Conservation (phyloP, 2,329 filamentous ascomycete species). For the Alternaria hordeiaustralica region DNA sequence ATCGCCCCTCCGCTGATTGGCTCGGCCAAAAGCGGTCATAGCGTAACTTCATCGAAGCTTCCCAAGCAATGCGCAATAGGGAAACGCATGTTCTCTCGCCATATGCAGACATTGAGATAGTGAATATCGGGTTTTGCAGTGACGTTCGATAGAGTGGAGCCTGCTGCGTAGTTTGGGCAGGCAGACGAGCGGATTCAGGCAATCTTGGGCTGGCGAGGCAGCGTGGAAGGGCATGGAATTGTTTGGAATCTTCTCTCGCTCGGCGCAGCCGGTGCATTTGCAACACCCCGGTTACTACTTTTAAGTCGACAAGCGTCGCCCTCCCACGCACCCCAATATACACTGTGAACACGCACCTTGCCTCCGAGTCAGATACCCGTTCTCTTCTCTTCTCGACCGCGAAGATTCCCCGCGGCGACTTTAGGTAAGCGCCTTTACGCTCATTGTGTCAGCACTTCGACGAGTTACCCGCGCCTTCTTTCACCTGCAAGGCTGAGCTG, state of each 20-base stretch:
- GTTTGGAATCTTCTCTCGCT: slow-evolving; percentile 44
- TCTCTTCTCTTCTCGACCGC: background rate
- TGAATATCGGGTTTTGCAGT: background rate
- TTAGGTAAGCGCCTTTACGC: slow-evolving; percentile 27
- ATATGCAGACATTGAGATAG: background rate
- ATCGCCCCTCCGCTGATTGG: slow-evolving; percentile 11
- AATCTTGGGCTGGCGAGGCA: slow-evolving; percentile 34
- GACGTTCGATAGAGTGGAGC: background rate
- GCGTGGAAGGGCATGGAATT: slow-evolving; percentile 45
- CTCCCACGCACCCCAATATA: slow-evolving; percentile 21
- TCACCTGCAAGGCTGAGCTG: slow-evolving; percentile 24
- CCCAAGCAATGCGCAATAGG: slow-evolving; percentile 4
- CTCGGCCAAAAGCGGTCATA: background rate
- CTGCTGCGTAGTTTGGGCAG: slow-evolving; percentile 3
- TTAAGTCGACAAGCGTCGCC: slow-evolving; percentile 40
- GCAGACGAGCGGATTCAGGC: slow-evolving; percentile 1
- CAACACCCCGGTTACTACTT: slow-evolving; percentile 41
- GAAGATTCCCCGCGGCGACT: slow-evolving; percentile 11
- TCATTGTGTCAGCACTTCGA: slow-evolving; percentile 4
- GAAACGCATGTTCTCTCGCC: background rate
- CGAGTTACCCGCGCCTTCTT: slow-evolving; percentile 12
- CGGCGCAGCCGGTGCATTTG: slow-evolving; percentile 43
- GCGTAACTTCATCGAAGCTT: slow-evolving; percentile 11
- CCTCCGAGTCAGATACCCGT: slow-evolving; percentile 17
- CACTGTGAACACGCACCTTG: slow-evolving; percentile 5